Conservation (phyloP, 2,329 filamentous ascomycete genomes). For the Orbilia quercus region DNA sequence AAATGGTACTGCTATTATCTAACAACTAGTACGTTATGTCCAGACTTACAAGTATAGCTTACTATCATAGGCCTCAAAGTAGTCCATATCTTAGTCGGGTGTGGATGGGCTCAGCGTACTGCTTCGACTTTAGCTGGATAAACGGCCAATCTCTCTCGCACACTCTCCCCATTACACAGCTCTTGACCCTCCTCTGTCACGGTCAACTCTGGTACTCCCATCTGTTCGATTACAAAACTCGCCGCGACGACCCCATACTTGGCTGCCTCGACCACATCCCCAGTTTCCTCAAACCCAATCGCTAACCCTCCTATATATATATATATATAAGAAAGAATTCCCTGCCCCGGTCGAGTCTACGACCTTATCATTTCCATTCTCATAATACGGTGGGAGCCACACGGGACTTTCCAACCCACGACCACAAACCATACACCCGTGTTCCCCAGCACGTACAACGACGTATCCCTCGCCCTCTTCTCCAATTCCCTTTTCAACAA, state of each 20-base stretch:
- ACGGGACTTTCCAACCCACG: slow-evolving; percentile 21
- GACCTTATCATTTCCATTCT: slow-evolving; percentile 51
- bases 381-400: slow-evolving; percentile 62
- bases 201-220: slow-evolving; percentile 60
- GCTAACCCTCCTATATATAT: slow-evolving; percentile 62
- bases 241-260: slow-evolving; percentile 62
- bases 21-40: too few relatives aligned
- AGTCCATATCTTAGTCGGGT: too few relatives aligned
- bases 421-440: slow-evolving; percentile 60
- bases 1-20: too few relatives aligned
- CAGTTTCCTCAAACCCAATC: slow-evolving; percentile 59
- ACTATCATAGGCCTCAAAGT: too few relatives aligned
- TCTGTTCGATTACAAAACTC: slow-evolving; percentile 62
- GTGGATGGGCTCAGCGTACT: too few relatives aligned
- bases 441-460: slow-evolving; percentile 61
- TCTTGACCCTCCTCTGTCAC: slow-evolving; percentile 14
- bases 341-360: slow-evolving; percentile 63
- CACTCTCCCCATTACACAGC: slow-evolving; percentile 31
- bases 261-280: slow-evolving; percentile 59
- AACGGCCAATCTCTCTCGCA: slow-evolving; percentile 17
- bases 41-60: too few relatives aligned
- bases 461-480: slow-evolving; percentile 46
- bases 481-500: slow-evolving; percentile 56
- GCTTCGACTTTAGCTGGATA: slow-evolving; percentile 10
- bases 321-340: too few relatives aligned